phyloP scores from a whole-genome alignment of 768 basidiomycete genomes.

The Suillus placidus region DNA sequence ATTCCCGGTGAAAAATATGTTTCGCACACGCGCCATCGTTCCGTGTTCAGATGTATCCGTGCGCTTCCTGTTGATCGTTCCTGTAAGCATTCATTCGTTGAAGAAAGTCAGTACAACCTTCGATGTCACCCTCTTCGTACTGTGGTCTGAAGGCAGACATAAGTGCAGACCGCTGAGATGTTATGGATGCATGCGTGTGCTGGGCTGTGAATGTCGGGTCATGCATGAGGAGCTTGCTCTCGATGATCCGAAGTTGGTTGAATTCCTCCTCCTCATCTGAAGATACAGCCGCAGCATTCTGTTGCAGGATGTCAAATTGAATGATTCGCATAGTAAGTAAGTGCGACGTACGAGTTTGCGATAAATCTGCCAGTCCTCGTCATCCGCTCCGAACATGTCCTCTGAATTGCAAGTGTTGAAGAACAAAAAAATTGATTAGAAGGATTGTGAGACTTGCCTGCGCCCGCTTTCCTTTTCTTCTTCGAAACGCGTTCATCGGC shows the following conservation, averaged over 20 bases:
- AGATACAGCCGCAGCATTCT: constrained; percentile 73
- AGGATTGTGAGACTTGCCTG: constrained; percentile 51
- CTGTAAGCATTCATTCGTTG: neutral
- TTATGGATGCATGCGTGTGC: constrained; percentile 80
- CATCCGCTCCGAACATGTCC: constrained; percentile 91
- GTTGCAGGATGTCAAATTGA: constrained; percentile 5
- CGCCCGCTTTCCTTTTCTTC: constrained; percentile 82
- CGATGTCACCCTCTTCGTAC: constrained; percentile 75
- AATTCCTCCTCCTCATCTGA: constrained; percentile 92
- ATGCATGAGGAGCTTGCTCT: constrained; percentile 76
- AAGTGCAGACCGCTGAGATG: constrained; percentile 79
- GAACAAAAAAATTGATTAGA: constrained; percentile 9
- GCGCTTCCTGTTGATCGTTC: constrained; percentile 48
- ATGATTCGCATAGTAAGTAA: neutral
- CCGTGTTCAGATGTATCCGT: constrained; percentile 87
- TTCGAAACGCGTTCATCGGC: constrained; percentile 82
- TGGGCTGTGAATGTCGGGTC: constrained; percentile 84
- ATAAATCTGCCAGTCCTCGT: constrained; percentile 97
- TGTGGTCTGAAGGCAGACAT: constrained; percentile 82
- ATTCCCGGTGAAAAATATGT: constrained; percentile 92
- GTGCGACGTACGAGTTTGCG: constrained; percentile 80
- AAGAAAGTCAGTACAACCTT: constrained; percentile 41
- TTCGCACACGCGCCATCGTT: constrained; percentile 90
- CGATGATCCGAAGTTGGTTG: constrained; percentile 68
- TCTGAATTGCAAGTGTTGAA: constrained; percentile 48